Conservation (phyloP, 2,329 filamentous ascomycete species). For the Microdochium paspali region DNA sequence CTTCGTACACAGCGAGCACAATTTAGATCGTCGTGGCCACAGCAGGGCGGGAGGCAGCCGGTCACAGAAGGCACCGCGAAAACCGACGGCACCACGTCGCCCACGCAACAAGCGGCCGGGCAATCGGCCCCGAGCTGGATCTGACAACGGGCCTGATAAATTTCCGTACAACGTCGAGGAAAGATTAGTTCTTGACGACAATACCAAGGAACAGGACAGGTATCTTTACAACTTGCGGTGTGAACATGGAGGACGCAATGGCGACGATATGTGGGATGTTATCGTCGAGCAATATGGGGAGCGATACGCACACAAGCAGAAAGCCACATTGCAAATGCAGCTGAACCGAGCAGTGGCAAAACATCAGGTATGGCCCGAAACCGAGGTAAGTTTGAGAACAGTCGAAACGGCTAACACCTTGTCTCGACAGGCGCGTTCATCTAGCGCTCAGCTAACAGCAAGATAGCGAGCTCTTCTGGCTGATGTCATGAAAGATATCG, state of each 20-base stretch:
- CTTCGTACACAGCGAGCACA: background rate
- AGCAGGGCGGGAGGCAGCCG: background rate
- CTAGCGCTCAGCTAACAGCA: background rate
- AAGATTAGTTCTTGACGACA: background rate
- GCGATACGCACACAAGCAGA: background rate
- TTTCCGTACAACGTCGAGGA: background rate
- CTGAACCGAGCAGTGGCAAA: background rate
- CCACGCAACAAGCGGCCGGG: background rate
- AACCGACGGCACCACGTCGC: background rate
- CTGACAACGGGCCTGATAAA: background rate
- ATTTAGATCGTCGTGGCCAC: background rate
- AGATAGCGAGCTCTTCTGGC: background rate
- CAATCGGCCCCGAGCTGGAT: background rate
- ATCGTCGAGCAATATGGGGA: background rate
- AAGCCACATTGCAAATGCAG: background rate
- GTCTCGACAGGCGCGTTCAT: background rate
- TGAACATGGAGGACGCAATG: background rate
- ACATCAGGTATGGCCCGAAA: background rate
- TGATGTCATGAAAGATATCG: background rate
- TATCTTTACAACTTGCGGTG: background rate
- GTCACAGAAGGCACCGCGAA: background rate
- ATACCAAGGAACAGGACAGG: background rate
- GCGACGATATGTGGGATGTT: background rate
- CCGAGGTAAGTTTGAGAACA: background rate
- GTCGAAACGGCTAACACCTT: background rate